Conservation (phyloP, 1,139 yeast genomes). For the Protomyces pachydermus region DNA sequence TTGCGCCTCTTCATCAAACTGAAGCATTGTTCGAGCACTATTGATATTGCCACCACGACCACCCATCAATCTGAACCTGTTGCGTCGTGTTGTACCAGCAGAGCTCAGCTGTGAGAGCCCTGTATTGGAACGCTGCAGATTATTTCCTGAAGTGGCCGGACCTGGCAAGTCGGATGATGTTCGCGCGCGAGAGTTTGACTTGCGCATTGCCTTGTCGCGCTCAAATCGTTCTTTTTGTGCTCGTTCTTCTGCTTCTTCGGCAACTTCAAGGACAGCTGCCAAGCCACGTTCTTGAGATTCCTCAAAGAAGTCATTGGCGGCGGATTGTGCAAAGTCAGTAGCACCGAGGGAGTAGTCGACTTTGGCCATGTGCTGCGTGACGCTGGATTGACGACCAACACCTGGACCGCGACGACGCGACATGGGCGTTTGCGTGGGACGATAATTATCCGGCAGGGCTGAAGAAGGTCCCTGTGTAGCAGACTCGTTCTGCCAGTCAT, state of each 20-base stretch:
- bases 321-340: conserved; percentile 19
- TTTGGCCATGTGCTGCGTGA: conserved; percentile 18
- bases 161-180: background rate
- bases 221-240: conserved; percentile 14
- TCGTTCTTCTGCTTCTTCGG: conserved; percentile 18
- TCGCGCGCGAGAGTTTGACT: conserved; percentile 8
- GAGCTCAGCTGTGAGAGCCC: conserved; percentile 5
- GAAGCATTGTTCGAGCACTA: background rate
- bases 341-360: conserved; percentile 24
- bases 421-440: background rate
- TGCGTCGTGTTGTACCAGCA: conserved; percentile 2
- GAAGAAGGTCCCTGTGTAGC: background rate
- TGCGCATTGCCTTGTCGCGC: conserved; percentile 2
- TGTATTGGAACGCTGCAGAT: conserved; percentile 13
- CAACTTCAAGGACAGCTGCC: conserved; percentile 23
- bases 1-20: background rate
- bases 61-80: conserved; percentile 14
- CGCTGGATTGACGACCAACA: background rate
- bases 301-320: conserved; percentile 21
- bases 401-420: background rate
- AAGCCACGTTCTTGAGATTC: conserved; percentile 22
- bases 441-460: background rate
- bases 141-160: background rate
- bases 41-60: background rate
- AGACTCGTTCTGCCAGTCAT: background rate